A percentile compares a stretch with the other conserved stretches of the same genome.
Conservation (phyloP, 1,284 basidiomycete species). For the Ustilago nuda region DNA sequence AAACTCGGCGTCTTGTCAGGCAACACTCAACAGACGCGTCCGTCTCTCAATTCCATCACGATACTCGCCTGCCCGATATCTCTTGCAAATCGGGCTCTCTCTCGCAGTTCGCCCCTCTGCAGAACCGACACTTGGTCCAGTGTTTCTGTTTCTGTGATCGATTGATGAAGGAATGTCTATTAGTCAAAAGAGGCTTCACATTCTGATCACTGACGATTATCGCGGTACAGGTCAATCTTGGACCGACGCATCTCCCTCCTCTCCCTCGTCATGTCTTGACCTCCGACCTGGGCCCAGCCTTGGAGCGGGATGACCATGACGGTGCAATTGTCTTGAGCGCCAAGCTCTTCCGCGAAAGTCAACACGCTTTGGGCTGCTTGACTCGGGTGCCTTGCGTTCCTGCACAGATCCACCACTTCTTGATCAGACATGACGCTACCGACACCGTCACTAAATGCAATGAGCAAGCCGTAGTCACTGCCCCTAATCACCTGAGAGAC, state of each 20-base stretch:
- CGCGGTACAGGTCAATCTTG: conserved; percentile 57
- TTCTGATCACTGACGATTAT: conserved; percentile 44
- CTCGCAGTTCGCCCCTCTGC: background rate
- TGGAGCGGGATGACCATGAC: conserved; percentile 90
- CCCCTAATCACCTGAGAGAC: conserved; percentile 78
- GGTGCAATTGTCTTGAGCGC: conserved; percentile 87
- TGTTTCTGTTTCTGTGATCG: background rate
- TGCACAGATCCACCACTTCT: conserved; percentile 90
- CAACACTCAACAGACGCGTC: conserved; percentile 5
- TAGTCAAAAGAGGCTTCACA: background rate
- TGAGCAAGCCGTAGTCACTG: conserved; percentile 58
- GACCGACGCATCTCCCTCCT: conserved; percentile 50
- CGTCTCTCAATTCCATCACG: conserved; percentile 1
- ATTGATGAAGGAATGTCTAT: conserved; percentile 9
- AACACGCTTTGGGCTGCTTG: conserved; percentile 85
- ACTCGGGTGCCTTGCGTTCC: conserved; percentile 79
- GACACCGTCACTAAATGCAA: conserved; percentile 78
- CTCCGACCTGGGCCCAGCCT: conserved; percentile 86
- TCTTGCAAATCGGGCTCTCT: background rate
- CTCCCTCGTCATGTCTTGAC: conserved; percentile 80
- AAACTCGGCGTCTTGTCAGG: conserved; percentile 6
- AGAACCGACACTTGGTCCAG: background rate
- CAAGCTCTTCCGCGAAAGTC: conserved; percentile 88
- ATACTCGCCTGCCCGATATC: background rate
- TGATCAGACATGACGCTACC: conserved; percentile 90